Evolutionary conservation across 108 stramenopile species (phyloP).

Genomic region (Fistulifera solaris): DNA sequence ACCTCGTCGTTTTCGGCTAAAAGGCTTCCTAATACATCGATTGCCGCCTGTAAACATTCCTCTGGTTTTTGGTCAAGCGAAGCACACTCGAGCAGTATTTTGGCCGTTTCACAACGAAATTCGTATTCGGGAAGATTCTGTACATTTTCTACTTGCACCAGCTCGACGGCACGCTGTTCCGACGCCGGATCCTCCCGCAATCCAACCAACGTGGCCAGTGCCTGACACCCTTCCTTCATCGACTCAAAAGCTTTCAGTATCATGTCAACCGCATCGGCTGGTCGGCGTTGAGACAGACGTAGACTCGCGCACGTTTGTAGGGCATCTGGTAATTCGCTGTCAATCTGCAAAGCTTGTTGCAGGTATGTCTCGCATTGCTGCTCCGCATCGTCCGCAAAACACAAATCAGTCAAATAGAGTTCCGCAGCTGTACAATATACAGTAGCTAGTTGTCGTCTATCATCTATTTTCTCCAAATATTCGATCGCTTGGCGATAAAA

Average conservation of each 20-base stretch:
- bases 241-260: slow-evolving; percentile 56
- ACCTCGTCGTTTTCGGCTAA: slow-evolving; percentile 85
- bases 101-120: slow-evolving; percentile 79
- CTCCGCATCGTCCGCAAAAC: slow-evolving; percentile 79
- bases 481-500: slow-evolving; percentile 45
- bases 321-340: slow-evolving; percentile 51
- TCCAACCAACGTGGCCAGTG: slow-evolving; percentile 64
- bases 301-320: slow-evolving; percentile 78
- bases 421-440: slow-evolving; percentile 77
- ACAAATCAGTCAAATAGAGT: slow-evolving; percentile 84
- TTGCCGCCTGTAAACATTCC: slow-evolving; percentile 53
- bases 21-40: slow-evolving; percentile 73
- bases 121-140: slow-evolving; percentile 63
- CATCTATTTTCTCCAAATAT: slow-evolving; percentile 35
- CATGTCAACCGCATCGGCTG: slow-evolving; percentile 48
- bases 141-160: slow-evolving; percentile 37
- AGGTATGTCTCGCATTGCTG: slow-evolving; percentile 50
- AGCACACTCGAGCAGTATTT: slow-evolving; percentile 69
- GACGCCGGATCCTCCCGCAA: slow-evolving; percentile 26
- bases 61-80: slow-evolving; percentile 16
- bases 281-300: slow-evolving; percentile 63
- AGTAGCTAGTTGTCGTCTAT: slow-evolving; percentile 50
- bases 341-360: slow-evolving; percentile 41
- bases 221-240: slow-evolving; percentile 70
- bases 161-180: slow-evolving; percentile 20